Conservation (phyloP, 257 asterid species). For the Rhazya stricta region DNA sequence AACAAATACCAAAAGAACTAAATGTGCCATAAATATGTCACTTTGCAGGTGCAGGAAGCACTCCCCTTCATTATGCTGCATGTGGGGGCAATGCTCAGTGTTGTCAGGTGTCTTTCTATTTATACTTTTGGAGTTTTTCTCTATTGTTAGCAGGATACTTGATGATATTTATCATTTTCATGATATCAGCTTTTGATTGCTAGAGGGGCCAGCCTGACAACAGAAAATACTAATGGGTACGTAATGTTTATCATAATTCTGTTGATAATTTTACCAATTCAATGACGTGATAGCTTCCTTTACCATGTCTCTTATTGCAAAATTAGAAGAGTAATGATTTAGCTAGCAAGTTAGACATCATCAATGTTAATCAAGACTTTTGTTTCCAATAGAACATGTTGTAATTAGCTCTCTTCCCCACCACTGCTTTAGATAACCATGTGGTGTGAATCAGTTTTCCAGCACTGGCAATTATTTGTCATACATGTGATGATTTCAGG, state of each 20-base stretch:
- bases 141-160: not conserved
- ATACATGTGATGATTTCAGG: not conserved
- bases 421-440: not conserved
- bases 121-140: slow-evolving; percentile 4
- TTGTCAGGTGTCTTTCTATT: slow-evolving; percentile 58
- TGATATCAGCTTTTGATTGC: slow-evolving; percentile 65
- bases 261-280: not conserved
- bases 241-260: slow-evolving; percentile 15
- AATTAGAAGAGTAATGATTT: not conserved
- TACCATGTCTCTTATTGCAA: not conserved
- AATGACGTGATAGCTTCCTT: not conserved
- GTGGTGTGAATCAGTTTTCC: not conserved
- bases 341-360: not conserved
- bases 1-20: not conserved
- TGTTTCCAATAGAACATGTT: not conserved
- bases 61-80: slow-evolving; percentile 90
- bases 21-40: not conserved
- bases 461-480: not conserved
- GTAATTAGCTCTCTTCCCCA: not conserved
- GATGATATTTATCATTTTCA: not conserved
- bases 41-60: slow-evolving; percentile 77
- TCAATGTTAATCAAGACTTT: not conserved
- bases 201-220: slow-evolving; percentile 60
- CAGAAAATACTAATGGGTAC: slow-evolving; percentile 70
- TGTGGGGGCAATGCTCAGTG: slow-evolving; percentile 90